Evolutionary conservation across 345 rosid species (phyloP).

Genomic region (Physaria fendleri): DNA sequence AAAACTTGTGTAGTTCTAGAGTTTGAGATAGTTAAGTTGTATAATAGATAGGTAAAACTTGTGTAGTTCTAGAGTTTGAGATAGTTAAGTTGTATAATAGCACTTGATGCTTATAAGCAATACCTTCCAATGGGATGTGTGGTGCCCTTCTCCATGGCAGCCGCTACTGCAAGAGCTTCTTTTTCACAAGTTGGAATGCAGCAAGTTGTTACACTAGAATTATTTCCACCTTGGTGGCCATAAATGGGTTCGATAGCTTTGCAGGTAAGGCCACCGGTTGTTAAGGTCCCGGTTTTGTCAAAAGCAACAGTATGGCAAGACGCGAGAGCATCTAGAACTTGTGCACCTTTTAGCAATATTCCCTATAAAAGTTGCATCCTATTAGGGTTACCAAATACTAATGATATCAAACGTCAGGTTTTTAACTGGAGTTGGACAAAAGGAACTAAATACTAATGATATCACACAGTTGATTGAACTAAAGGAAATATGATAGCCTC

Average conservation of each 20-base stretch:
- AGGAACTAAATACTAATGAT: background rate
- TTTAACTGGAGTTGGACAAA: background rate
- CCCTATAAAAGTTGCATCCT: slow-evolving; percentile 43
- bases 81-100: background rate
- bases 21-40: background rate
- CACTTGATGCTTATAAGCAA: background rate
- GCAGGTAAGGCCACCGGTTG: slow-evolving; percentile 90
- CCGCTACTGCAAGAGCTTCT: slow-evolving; percentile 98
- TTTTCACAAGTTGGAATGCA: slow-evolving; percentile 86
- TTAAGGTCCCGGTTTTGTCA: slow-evolving; percentile 99
- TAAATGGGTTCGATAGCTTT: slow-evolving; percentile 93
- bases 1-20: background rate
- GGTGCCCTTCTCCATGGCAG: slow-evolving; percentile 99
- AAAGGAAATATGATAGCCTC: background rate
- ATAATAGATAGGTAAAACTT: background rate
- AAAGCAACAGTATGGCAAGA: slow-evolving; percentile 90
- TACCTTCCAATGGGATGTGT: slow-evolving; percentile 99
- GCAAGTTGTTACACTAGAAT: slow-evolving; percentile 39
- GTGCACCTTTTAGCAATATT: slow-evolving; percentile 92
- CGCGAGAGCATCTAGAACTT: slow-evolving; percentile 89
- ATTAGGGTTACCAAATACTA: background rate
- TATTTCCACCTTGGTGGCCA: slow-evolving; percentile 50
- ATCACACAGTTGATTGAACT: background rate
- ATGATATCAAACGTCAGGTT: background rate
- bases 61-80: background rate